phyloP scores from a whole-genome alignment of 106 monocot genomes.

The Dioscorea zingiberensis region DNA sequence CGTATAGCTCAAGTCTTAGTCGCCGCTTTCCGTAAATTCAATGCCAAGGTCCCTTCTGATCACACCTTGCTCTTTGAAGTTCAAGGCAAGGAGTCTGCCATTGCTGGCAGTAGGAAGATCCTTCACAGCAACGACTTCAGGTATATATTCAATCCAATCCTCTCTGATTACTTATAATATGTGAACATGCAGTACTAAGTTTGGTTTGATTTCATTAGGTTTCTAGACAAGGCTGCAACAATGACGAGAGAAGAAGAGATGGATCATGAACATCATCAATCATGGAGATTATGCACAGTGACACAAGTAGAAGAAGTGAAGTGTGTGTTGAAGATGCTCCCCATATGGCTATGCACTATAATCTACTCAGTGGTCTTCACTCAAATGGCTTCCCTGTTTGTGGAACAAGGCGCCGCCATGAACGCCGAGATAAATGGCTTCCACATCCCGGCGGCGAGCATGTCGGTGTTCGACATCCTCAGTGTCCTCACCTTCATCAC shows the following conservation, averaged over 20 bases:
- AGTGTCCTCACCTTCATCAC: slow-evolving; percentile 50
- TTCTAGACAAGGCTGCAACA: slow-evolving; percentile 67
- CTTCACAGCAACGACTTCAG: slow-evolving; percentile 46
- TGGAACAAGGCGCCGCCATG: slow-evolving; percentile 71
- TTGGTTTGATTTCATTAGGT: too few relatives aligned
- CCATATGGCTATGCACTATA: slow-evolving; percentile 80
- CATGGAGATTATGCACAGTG: slow-evolving; percentile 73
- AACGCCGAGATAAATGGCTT: slow-evolving; percentile 30
- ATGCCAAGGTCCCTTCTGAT: slow-evolving; percentile 21
- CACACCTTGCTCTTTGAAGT: slow-evolving; percentile 40
- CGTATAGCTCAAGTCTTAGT: slow-evolving; percentile 61
- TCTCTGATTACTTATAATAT: too few relatives aligned
- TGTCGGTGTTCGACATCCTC: slow-evolving; percentile 61
- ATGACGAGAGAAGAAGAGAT: slow-evolving; percentile 7
- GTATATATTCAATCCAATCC: slow-evolving; percentile 9
- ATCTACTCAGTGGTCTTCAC: slow-evolving; percentile 84
- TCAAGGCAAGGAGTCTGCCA: slow-evolving; percentile 41
- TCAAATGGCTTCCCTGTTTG: slow-evolving; percentile 78
- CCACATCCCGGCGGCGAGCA: slow-evolving; percentile 63
- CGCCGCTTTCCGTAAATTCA: slow-evolving; percentile 47
- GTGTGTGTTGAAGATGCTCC: slow-evolving; percentile 62
- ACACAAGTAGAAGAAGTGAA: slow-evolving; percentile 90
- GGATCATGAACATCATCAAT: neutral
- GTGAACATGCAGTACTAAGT: too few relatives aligned
- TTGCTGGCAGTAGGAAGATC: slow-evolving; percentile 57